phyloP scores from a whole-genome alignment of 495 filamentous ascomycete genomes.

The Penicillium mononematosum region DNA sequence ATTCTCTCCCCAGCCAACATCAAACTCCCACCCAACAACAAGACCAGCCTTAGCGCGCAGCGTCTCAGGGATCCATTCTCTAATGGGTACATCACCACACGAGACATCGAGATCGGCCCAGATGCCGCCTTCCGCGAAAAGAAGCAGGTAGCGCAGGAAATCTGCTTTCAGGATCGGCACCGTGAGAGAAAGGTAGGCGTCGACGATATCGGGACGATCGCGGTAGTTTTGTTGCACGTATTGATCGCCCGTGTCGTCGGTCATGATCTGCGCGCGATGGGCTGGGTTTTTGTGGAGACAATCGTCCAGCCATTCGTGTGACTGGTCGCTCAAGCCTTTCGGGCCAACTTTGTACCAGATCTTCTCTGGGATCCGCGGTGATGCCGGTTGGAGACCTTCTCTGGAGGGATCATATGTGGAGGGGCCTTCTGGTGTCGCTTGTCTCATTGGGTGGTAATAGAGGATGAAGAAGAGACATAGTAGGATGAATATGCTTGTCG shows the following conservation, averaged over 20 bases:
- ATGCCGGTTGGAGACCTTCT: background rate
- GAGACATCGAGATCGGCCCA: slow-evolving; percentile 9
- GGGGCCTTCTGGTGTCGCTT: background rate
- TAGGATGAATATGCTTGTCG: background rate
- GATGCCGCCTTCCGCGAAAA: slow-evolving; percentile 1
- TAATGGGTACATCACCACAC: slow-evolving; percentile 6
- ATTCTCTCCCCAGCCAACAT: slow-evolving; percentile 5
- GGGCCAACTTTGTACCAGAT: slow-evolving; percentile 10
- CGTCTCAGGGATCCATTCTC: background rate
- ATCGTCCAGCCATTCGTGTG: background rate
- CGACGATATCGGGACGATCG: slow-evolving; percentile 6
- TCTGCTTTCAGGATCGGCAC: slow-evolving; percentile 10
- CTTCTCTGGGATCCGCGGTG: slow-evolving; percentile 3
- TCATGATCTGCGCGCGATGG: slow-evolving; percentile 3
- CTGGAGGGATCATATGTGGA: background rate
- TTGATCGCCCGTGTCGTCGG: slow-evolving; percentile 5
- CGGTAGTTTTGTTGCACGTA: background rate
- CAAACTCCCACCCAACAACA: slow-evolving; percentile 10
- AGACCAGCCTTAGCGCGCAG: background rate
- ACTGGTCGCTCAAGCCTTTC: background rate
- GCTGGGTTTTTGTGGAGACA: slow-evolving; percentile 7
- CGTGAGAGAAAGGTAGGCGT: background rate
- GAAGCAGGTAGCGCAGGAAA: slow-evolving; percentile 6
- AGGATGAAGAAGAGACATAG: slow-evolving; percentile 7
- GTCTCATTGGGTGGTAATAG: background rate